Conservation (phyloP, 495 filamentous ascomycete genomes). For the Lophiostoma macrostomum region DNA sequence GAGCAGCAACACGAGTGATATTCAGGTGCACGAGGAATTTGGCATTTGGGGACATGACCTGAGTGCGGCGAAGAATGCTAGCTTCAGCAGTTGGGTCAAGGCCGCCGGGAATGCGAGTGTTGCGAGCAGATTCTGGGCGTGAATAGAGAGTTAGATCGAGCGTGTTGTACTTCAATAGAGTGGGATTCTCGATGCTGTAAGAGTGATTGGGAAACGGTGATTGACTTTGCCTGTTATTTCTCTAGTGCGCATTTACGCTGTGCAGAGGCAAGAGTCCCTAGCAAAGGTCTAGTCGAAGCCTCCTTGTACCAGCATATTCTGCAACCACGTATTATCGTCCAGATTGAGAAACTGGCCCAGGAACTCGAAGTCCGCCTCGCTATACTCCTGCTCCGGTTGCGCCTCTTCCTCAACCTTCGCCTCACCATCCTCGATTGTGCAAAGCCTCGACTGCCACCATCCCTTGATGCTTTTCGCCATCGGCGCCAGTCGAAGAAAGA, state of each 20-base stretch:
- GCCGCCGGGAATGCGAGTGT: no score
- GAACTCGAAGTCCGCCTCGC: constrained; percentile 1
- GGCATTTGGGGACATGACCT: constrained; percentile 25
- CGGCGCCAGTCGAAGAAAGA: not conserved
- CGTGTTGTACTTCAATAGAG: no score
- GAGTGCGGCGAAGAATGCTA: constrained; percentile 7
- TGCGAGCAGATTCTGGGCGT: no score
- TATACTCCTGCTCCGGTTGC: not conserved
- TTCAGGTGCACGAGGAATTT: constrained; percentile 20
- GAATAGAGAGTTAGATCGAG: no score
- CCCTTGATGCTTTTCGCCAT: constrained; percentile 1
- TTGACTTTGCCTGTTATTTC: no score
- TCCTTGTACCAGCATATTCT: constrained; percentile 6
- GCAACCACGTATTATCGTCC: constrained; percentile 19
- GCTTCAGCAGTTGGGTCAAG: constrained; percentile 11
- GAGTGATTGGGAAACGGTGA: no score
- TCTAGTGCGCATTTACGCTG: no score
- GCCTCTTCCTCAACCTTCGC: not conserved
- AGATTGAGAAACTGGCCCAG: constrained; percentile 11
- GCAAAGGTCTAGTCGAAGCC: no score
- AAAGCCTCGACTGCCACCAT: constrained; percentile 5
- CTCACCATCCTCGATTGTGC: not conserved
- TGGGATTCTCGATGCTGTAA: no score
- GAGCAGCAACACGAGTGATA: constrained; percentile 13
- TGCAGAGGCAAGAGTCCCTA: no score